Conservation (phyloP, 2,329 filamentous ascomycete genomes). For the Penicillium sclerotigenum region DNA sequence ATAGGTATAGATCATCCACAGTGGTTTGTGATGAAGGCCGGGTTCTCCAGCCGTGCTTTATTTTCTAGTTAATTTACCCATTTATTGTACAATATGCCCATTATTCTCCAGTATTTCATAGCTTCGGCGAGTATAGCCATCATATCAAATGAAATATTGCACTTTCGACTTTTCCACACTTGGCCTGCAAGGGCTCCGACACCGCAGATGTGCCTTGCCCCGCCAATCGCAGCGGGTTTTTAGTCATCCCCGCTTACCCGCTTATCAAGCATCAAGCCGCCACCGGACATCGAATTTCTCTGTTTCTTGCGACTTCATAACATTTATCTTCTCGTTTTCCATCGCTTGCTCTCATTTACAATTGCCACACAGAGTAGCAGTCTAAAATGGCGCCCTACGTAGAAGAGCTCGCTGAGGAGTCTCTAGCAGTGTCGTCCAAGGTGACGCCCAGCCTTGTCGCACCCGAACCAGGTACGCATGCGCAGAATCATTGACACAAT, state of each 20-base stretch:
- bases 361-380: not conserved
- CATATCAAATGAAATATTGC: not conserved
- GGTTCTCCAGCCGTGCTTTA: not conserved
- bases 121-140: not conserved
- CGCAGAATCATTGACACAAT: not conserved
- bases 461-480: slow-evolving; percentile 68
- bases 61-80: not conserved
- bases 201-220: slow-evolving; percentile 2
- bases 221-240: slow-evolving; percentile 5
- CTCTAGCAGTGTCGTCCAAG: slow-evolving; percentile 73
- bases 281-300: slow-evolving; percentile 15
- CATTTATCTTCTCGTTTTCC: not conserved
- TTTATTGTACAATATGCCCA: not conserved
- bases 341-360: not conserved
- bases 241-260: slow-evolving; percentile 11
- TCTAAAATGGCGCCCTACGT: slow-evolving; percentile 72
- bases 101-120: not conserved
- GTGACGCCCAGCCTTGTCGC: slow-evolving; percentile 81
- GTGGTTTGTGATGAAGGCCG: not conserved
- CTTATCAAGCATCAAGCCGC: slow-evolving; percentile 19
- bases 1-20: not conserved
- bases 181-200: slow-evolving; percentile 41
- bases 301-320: not conserved
- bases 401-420: slow-evolving; percentile 68
- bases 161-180: not conserved